Evolutionary conservation across 2,329 filamentous ascomycete species (phyloP), one percentile per base, ranked within the genome.

Genomic region (Pleurostoma richardsiae): DNA sequence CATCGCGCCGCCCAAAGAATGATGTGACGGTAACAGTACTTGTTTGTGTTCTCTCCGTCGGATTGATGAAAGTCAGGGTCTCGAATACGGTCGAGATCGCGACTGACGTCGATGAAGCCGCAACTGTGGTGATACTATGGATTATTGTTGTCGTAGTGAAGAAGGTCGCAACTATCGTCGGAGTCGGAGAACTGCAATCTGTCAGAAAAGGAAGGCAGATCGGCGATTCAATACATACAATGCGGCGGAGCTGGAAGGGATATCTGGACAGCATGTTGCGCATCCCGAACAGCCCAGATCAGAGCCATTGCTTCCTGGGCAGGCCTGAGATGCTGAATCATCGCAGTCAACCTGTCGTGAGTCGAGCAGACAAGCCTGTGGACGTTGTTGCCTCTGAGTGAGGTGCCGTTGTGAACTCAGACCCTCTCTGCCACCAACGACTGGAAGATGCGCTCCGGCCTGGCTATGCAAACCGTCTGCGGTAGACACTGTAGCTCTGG

Each of bases 121-220:
- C 33, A 29, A 45, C 30, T 29, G 39, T 30, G 10, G 43, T 45
- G 27, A 45, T 29, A 8, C 8, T 41, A 19, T 41, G 39, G 8
- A 19, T 41, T 7, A 56, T 41, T 2, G 52, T 56, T 7, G 53
- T 54, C 3, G 53, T 57, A 3, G 54, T 46, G 27, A 55, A 55
- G 5, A 57, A 51, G 1, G 57, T 61, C 0, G 53, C 53, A 4
- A 51, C 55, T 10, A 54, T 43, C 8, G 48, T 47, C 2, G 50
- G 48, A 0, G 58, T 57, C 5, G 51, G 42, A 46, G 54, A 56
- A 11, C 55, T 48, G 4, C 53, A 55, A 19, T 53, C 8, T 36
- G 33, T 8, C 8, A 50, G 8, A 55, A 53, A 10, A 51, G 31
- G 6, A 53, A 57, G 5, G 41, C 31, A 5, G 45, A 47, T 3